A percentile compares a stretch with the other conserved stretches of the same genome.
Conservation (phyloP, 345 rosid genomes). For the Mangifera indica region DNA sequence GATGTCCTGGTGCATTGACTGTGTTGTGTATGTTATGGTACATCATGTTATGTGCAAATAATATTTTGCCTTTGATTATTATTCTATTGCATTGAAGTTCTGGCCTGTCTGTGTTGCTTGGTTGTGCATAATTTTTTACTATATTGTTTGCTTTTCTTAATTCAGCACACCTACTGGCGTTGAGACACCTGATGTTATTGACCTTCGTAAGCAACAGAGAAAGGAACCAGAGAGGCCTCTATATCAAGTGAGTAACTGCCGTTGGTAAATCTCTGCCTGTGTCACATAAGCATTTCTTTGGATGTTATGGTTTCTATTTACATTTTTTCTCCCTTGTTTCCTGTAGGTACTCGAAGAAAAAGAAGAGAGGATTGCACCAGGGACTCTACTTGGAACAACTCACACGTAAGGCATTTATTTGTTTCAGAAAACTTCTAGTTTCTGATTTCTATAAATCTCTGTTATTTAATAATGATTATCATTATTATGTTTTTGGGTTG, state of each 20-base stretch:
- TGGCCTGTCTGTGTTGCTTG: too few species aligned
- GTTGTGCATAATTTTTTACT: neutral
- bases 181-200: conserved; percentile 99
- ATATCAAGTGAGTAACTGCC: conserved; percentile 58
- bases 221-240: conserved; percentile 97
- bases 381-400: conserved; percentile 86
- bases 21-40: neutral
- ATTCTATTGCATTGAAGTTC: neutral
- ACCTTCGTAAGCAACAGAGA: conserved; percentile 97
- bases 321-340: neutral
- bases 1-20: conserved; percentile 1
- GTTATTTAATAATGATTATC: neutral
- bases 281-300: neutral
- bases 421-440: neutral
- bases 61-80: too few species aligned
- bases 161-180: conserved; percentile 97
- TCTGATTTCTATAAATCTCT: neutral
- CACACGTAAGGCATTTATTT: conserved; percentile 56
- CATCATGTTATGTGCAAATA: neutral
- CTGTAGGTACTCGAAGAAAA: conserved; percentile 85
- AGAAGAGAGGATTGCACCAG: conserved; percentile 77
- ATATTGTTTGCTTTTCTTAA: conserved; percentile 7
- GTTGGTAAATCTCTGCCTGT: conserved; percentile 3
- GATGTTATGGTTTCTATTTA: neutral
- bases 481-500: neutral